These are phyloP conservation scores for Colletotrichum musicola DNA, from an alignment of 2,329 filamentous ascomycete species.

Conservation along the genomic window DNA sequence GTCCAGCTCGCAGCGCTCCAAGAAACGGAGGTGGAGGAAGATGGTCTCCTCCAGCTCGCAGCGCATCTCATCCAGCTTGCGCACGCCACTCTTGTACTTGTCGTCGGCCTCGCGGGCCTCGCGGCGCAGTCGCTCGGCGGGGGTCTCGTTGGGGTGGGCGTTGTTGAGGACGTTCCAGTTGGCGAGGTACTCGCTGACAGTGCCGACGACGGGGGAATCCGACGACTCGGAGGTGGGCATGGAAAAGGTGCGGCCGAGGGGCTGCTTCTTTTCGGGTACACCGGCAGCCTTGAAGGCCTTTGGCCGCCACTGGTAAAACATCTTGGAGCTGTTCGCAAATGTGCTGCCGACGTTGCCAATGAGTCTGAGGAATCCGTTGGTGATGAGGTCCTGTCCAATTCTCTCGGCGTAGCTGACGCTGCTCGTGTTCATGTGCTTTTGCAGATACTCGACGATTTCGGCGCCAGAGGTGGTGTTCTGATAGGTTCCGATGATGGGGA, in stretches of 20 bases:
- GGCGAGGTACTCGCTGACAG: constrained; percentile 88
- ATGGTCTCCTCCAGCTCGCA: constrained; percentile 98
- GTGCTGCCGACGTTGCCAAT: constrained; percentile 95
- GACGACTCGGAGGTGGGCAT: constrained; percentile 66
- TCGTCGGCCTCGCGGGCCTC: constrained; percentile 94
- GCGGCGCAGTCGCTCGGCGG: constrained; percentile 84
- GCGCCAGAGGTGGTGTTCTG: constrained; percentile 91
- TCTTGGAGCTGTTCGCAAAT: constrained; percentile 96
- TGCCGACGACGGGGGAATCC: constrained; percentile 85
- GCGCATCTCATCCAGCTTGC: constrained; percentile 88
- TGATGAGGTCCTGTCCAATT: constrained; percentile 92
- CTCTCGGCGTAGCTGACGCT: constrained; percentile 92
- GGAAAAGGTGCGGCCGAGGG: constrained; percentile 80
- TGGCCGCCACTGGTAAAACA: constrained; percentile 97
- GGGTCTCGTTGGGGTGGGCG: constrained; percentile 92
- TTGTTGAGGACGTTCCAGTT: constrained; percentile 96
- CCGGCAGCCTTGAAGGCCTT: constrained; percentile 91
- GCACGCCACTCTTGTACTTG: constrained; percentile 88
- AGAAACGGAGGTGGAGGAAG: constrained; percentile 90
- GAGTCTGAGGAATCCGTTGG: constrained; percentile 86
- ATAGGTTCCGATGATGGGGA: constrained; percentile 95
- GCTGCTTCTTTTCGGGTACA: constrained; percentile 86
- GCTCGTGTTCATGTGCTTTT: constrained; percentile 85
- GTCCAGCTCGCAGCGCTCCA: constrained; percentile 97
- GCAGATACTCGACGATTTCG: constrained; percentile 96